Evolutionary conservation across 108 stramenopile species (phyloP).

Genomic region (Conticribra guillardii): DNA sequence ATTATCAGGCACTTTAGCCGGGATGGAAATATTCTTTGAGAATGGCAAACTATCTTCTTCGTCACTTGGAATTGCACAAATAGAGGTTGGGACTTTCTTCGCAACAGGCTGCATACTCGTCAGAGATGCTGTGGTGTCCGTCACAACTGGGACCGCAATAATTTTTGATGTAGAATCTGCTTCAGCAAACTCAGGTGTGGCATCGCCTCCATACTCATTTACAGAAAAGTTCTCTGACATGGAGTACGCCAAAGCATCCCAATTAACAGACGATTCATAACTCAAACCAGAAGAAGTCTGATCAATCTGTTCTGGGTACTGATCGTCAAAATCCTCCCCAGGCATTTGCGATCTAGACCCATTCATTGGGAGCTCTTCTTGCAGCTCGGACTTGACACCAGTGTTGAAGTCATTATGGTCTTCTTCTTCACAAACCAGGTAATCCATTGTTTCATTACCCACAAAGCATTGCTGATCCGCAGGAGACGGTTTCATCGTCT

Average conservation of each 20-base stretch:
- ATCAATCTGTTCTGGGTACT: background rate
- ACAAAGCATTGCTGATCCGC: no score
- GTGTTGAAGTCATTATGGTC: no score
- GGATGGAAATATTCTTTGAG: no score
- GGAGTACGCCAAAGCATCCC: conserved; percentile 40
- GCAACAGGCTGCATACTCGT: background rate
- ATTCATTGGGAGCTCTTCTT: no score
- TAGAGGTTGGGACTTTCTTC: background rate
- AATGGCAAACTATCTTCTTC: background rate
- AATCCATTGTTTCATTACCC: background rate
- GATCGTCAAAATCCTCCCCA: no score
- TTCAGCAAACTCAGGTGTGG: background rate
- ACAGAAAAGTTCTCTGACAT: conserved; percentile 36
- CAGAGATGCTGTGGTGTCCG: background rate
- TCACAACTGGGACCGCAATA: background rate
- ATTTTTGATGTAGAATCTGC: background rate
- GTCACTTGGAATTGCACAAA: background rate
- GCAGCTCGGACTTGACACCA: conserved; percentile 22
- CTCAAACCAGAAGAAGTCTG: background rate
- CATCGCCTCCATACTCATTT: background rate
- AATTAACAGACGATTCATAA: conserved; percentile 35
- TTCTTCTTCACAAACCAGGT: background rate
- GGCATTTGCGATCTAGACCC: no score
- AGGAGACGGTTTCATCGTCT: no score
- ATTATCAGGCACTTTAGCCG: background rate